These are phyloP conservation scores for Cochlearia excelsa DNA, from an alignment of 345 rosid species.

Conservation along the genomic window DNA sequence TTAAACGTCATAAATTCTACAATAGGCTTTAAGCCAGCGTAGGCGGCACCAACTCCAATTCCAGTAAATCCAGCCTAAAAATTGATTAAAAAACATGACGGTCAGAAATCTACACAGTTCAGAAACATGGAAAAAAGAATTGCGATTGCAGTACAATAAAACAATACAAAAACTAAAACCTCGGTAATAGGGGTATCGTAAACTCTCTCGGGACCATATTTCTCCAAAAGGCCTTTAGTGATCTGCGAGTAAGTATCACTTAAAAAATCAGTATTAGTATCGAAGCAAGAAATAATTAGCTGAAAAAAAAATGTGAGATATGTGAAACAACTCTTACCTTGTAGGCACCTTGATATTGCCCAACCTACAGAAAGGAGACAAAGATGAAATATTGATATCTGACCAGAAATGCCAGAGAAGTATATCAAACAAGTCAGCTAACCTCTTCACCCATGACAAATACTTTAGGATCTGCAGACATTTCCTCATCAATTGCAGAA, in stretches of 20 bases:
- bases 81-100: conserved; percentile 8
- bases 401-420: conserved; percentile 13
- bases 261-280: conserved; percentile 11
- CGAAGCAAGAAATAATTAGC: conserved; percentile 5
- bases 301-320: not conserved
- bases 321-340: conserved; percentile 54
- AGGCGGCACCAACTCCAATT: conserved; percentile 96
- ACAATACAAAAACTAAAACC: conserved; percentile 37
- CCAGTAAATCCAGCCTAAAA: conserved; percentile 96
- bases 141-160: not conserved
- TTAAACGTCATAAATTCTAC: conserved; percentile 95
- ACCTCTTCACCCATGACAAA: conserved; percentile 97
- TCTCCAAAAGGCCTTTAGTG: conserved; percentile 75
- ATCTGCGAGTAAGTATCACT: conserved; percentile 41
- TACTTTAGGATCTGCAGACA: conserved; percentile 91
- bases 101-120: conserved; percentile 10
- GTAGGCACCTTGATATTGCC: conserved; percentile 99
- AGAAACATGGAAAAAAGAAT: not conserved
- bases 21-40: conserved; percentile 76
- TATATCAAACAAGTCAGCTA: conserved; percentile 17
- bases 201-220: conserved; percentile 92
- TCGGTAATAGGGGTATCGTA: conserved; percentile 93
- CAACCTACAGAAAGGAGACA: conserved; percentile 55
- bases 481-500: conserved; percentile 91
- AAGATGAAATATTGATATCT: conserved; percentile 10